These are phyloP conservation scores for Sclerotinia trifoliorum DNA, from an alignment of 2,329 filamentous ascomycete species.

Conservation along the genomic window DNA sequence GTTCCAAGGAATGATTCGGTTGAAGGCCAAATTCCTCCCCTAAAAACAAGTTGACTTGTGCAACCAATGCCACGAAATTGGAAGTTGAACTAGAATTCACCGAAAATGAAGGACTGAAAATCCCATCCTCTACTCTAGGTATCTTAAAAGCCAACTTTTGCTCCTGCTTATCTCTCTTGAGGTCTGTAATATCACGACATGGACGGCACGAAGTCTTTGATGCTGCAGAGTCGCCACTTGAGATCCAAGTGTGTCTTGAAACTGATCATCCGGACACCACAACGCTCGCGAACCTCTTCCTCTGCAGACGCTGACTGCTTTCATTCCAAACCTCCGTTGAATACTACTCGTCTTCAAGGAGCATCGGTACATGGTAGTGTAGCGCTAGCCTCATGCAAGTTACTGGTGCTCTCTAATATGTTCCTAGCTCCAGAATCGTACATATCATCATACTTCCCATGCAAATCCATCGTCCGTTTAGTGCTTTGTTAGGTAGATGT, in stretches of 20 bases:
- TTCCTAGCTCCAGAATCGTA: neutral
- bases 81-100: no score
- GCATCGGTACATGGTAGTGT: no score
- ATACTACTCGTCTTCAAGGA: neutral
- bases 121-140: no score
- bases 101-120: no score
- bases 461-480: neutral
- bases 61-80: no score
- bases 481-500: neutral
- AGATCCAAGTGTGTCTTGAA: neutral
- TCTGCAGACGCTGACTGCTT: neutral
- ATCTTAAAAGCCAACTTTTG: no score
- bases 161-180: neutral
- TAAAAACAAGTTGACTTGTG: neutral
- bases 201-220: neutral
- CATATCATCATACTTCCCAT: neutral
- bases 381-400: neutral
- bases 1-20: no score
- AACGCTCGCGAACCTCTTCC: neutral
- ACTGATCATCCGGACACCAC: neutral
- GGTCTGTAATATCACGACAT: neutral
- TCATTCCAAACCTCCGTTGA: neutral
- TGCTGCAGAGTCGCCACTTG: neutral
- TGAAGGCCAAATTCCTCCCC: no score
- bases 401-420: no score